Conservation (phyloP, 441 rosid species). For the Pelargonium fulgidum region DNA sequence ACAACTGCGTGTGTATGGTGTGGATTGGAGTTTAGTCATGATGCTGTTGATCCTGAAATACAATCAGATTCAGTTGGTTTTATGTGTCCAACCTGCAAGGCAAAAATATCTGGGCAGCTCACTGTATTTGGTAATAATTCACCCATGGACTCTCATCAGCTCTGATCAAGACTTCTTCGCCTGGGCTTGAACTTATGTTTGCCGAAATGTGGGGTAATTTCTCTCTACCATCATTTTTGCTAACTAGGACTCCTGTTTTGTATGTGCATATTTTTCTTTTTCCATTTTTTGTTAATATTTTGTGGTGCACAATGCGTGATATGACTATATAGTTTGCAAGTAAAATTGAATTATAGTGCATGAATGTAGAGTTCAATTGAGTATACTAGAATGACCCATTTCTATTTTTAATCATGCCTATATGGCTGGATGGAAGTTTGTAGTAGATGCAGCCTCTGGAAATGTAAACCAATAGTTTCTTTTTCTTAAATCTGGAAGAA, state of each 20-base stretch:
- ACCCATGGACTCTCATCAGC: conserved; percentile 15
- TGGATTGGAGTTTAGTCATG: conserved; percentile 54
- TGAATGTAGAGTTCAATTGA: no score
- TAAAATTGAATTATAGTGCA: no score
- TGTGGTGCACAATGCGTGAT: no score
- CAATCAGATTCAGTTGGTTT: conserved; percentile 62
- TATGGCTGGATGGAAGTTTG: no score
- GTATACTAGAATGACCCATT: no score
- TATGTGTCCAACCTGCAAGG: conserved; percentile 69
- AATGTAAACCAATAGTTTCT: no score
- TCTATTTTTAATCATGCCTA: no score
- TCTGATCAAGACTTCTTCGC: conserved; percentile 6
- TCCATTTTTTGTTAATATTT: no score
- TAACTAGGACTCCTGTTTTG: not conserved
- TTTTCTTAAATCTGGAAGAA: no score
- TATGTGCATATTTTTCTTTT: not conserved
- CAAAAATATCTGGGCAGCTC: conserved; percentile 46
- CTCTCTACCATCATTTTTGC: not conserved
- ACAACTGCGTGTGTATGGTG: conserved; percentile 62
- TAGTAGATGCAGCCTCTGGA: no score
- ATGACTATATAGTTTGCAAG: no score
- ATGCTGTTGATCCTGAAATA: conserved; percentile 39
- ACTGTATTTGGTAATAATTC: conserved; percentile 20
- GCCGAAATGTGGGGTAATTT: not conserved
- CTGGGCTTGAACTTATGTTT: not conserved